Base-by-base conservation (phyloP, 2,329 filamentous ascomycete genomes). In the Talaromyces sp. region DNA sequence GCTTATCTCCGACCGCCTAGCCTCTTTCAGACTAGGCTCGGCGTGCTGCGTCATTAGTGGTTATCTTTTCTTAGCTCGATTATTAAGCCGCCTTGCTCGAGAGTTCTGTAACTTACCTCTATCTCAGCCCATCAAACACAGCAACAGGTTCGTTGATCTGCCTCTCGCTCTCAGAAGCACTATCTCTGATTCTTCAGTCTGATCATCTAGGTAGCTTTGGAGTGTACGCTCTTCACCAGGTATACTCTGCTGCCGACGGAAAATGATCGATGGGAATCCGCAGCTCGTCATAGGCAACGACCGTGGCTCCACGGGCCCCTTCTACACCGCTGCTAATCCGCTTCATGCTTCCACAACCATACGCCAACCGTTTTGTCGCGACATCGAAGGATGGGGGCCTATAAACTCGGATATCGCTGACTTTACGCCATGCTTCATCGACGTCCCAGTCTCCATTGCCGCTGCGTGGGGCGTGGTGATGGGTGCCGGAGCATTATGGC, bases 391-490 rank as follows among this genome's bases (percentile, higher is more conserved):
- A 73, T 99, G 95, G 95, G 96, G 96, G 1, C 95, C 95, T 25
- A 76, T 99, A 75, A 97, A 93, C 79, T 88, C 89, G 40, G 84
- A 88, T 70, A 86, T 94, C 77, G 97, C 92, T 79, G 95, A 99
- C 80, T 93, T 99, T 73, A 98, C 95, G 17, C 94, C 95, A 47
- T 99, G 95, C 82, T 99, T 99, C 76, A 88, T 98, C 72, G 96
- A 99, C 76, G 87, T 96, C 25, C 93, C 92, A 87, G 87, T 98
- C 66, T 87, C 91, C 38, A 80, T 85, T 1, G 91, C 97, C 31
- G 91, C 92, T 8, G 84, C 84, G 15, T 96, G 90, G 80, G 93
- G 94, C 17, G 83, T 97, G 27, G 64, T 97, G 27, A 85, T 89
- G 68, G 95, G 95, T 65, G 84, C 88, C 7, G 84, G 88, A 54